Percentiles rank a stretch among this genome's conserved stretches.
Evolutionary conservation across 257 asterid species (phyloP).

Genomic region (Solanum sejunctum): DNA sequence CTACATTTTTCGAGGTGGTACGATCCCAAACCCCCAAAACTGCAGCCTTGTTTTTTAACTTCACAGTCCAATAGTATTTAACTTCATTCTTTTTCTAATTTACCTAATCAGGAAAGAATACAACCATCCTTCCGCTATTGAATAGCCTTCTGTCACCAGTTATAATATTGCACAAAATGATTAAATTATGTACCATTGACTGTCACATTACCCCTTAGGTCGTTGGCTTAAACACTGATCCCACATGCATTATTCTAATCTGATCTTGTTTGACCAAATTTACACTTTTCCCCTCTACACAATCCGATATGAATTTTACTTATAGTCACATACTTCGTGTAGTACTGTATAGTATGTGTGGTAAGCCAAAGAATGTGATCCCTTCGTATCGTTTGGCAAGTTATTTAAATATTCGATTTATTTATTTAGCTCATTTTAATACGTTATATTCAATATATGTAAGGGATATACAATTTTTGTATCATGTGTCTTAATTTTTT

Average conservation of each 20-base stretch:
- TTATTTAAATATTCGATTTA: too few relatives aligned
- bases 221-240: background rate
- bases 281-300: background rate
- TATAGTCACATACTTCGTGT: too few relatives aligned
- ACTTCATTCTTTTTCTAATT: background rate
- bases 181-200: background rate
- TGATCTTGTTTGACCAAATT: background rate
- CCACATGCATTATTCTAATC: background rate
- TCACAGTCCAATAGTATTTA: background rate
- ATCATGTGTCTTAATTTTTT: background rate
- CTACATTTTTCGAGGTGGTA: conserved; percentile 23
- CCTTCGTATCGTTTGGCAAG: background rate
- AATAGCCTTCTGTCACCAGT: background rate
- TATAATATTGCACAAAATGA: background rate
- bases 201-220: background rate
- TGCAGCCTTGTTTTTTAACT: background rate
- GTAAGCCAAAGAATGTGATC: background rate
- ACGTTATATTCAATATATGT: background rate
- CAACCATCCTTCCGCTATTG: background rate
- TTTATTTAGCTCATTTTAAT: background rate
- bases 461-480: background rate
- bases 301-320: background rate
- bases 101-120: conserved; percentile 12
- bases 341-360: background rate
- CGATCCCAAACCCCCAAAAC: conserved; percentile 26